A percentile compares a stretch with the other conserved stretches of the same genome.
phyloP scores from a whole-genome alignment of 2,329 filamentous ascomycete species.

The Achaetomium macrosporum region DNA sequence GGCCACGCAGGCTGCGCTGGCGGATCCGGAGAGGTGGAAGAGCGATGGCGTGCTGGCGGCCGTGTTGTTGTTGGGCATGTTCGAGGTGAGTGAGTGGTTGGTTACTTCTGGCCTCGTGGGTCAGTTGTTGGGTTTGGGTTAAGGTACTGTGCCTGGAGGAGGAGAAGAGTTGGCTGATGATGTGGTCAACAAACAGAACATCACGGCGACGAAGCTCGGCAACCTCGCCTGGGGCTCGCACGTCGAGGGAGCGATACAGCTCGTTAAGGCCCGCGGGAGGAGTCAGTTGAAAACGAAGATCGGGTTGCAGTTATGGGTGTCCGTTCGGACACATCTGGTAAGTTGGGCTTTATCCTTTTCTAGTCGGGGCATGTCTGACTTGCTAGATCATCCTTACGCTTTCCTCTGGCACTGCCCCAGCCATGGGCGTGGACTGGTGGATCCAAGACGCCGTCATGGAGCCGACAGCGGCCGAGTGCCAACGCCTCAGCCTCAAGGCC shows the following conservation, averaged over 20 bases:
- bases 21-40: constrained; percentile 42
- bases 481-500: constrained; percentile 48
- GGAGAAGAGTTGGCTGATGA: background rate
- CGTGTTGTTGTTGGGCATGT: constrained; percentile 54
- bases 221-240: constrained; percentile 58
- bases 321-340: constrained; percentile 57
- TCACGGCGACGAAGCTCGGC: constrained; percentile 48
- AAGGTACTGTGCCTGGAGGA: no score
- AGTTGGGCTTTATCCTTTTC: constrained; percentile 10
- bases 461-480: constrained; percentile 41
- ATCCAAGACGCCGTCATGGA: constrained; percentile 44
- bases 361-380: constrained; percentile 9
- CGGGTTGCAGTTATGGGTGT: constrained; percentile 51
- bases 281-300: constrained; percentile 48
- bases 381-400: constrained; percentile 52
- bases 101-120: background rate
- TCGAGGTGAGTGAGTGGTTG: constrained; percentile 40
- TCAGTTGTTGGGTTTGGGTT: background rate
- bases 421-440: constrained; percentile 56
- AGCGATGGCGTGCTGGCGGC: constrained; percentile 55
- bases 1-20: constrained; percentile 47
- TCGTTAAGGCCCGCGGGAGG: constrained; percentile 52
- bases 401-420: constrained; percentile 45
- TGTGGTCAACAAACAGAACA: constrained; percentile 37
- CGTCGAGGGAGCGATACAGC: constrained; percentile 57